These are phyloP conservation scores for Naganishia friedmannii DNA, from an alignment of 768 basidiomycete genomes.

Conservation along the genomic window DNA sequence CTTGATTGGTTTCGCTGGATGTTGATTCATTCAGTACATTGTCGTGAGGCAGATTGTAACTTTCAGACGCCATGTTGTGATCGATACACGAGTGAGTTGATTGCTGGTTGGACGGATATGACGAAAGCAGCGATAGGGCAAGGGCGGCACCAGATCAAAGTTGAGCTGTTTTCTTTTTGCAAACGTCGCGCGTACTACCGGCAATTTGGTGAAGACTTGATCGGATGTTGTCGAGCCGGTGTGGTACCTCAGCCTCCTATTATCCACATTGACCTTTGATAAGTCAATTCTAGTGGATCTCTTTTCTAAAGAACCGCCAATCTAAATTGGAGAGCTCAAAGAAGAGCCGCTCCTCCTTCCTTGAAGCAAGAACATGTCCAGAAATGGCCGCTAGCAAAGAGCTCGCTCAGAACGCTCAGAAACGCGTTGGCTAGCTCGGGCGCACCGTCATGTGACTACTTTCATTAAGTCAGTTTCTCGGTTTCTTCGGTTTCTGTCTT, in stretches of 20 bases:
- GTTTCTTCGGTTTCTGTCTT: no score
- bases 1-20: constrained; percentile 2
- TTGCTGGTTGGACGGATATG: background rate
- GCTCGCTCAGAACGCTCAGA: background rate
- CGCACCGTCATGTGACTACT: constrained; percentile 1
- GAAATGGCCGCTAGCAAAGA: background rate
- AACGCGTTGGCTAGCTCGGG: constrained; percentile 9
- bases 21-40: background rate
- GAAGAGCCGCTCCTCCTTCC: background rate
- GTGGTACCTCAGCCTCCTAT: background rate
- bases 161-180: constrained; percentile 20
- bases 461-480: no score
- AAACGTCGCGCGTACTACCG: constrained; percentile 16
- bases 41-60: background rate
- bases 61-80: background rate
- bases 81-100: no score
- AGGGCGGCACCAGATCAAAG: background rate
- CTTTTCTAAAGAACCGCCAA: background rate
- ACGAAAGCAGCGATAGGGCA: constrained; percentile 5
- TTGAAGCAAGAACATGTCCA: background rate
- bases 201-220: background rate
- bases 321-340: background rate
- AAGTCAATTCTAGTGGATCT: background rate
- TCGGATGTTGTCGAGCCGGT: background rate
- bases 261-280: background rate